A percentile compares a stretch with the other conserved stretches of the same genome.
Conservation (phyloP, 2,329 filamentous ascomycete species). For the Albophoma yamanashiensis region DNA sequence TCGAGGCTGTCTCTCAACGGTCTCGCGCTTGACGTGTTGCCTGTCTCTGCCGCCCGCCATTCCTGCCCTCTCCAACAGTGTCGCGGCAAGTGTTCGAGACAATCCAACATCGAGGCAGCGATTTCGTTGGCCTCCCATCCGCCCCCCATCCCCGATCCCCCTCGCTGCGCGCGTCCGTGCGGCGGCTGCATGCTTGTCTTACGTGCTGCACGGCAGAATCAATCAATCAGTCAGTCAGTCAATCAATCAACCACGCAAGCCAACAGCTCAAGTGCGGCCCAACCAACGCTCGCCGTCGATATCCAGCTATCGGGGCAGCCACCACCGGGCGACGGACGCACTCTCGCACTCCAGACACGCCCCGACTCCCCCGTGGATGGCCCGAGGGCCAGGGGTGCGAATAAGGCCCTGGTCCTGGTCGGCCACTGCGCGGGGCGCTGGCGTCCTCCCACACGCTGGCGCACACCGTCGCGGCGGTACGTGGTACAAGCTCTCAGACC, state of each 20-base stretch:
- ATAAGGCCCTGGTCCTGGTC: neutral
- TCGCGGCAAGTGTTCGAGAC: neutral
- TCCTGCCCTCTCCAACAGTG: neutral
- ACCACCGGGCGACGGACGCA: neutral
- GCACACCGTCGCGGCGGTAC: neutral
- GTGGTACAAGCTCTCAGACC: neutral
- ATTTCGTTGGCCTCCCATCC: neutral
- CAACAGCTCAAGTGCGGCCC: neutral
- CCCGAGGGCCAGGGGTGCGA: neutral
- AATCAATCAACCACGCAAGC: neutral
- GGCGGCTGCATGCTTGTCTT: conserved; percentile 1
- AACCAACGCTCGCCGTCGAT: neutral
- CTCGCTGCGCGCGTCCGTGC: neutral
- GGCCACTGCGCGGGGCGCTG: neutral
- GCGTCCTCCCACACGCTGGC: neutral
- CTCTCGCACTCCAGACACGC: neutral
- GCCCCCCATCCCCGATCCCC: neutral
- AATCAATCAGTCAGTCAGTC: neutral
- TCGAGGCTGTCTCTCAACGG: neutral
- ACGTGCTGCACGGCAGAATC: conserved; percentile 1
- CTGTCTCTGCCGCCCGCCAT: neutral
- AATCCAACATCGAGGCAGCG: neutral
- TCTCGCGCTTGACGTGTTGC: neutral
- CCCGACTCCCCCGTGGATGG: neutral
- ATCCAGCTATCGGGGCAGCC: neutral